Evolutionary conservation across 306 rosid species (phyloP).

Genomic region (Cajanus cajan): DNA sequence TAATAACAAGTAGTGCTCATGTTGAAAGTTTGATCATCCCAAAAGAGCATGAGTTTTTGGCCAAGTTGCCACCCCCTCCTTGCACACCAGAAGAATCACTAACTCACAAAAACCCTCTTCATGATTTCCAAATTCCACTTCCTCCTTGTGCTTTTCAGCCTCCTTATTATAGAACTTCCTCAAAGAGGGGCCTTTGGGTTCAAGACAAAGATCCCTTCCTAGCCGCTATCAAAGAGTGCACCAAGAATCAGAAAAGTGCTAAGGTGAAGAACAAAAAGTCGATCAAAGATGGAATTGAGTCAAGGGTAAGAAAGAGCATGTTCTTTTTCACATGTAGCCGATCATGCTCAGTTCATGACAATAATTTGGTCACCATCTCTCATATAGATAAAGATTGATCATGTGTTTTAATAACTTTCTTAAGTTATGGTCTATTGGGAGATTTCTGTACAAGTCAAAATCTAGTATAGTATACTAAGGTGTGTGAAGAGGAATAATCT

Average conservation of each 20-base stretch:
- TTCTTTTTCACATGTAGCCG: slow-evolving; percentile 46
- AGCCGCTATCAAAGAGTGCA: slow-evolving; percentile 71
- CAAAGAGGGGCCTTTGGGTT: slow-evolving; percentile 43
- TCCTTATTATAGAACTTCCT: slow-evolving; percentile 48
- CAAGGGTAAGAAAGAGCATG: slow-evolving; percentile 36
- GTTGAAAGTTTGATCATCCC: slow-evolving; percentile 14
- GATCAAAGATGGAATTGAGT: not conserved
- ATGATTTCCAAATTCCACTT: slow-evolving; percentile 59
- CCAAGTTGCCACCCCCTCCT: slow-evolving; percentile 64
- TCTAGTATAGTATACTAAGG: not conserved
- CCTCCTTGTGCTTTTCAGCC: slow-evolving; percentile 70
- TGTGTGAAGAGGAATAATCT: not conserved
- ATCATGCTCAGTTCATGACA: slow-evolving; percentile 45
- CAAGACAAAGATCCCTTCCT: slow-evolving; percentile 65
- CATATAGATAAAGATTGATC: slow-evolving; percentile 20
- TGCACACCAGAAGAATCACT: slow-evolving; percentile 21
- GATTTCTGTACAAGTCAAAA: not conserved
- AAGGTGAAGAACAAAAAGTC: slow-evolving; percentile 24
- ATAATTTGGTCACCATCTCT: slow-evolving; percentile 48
- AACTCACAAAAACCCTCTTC: slow-evolving; percentile 17
- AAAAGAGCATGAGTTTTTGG: slow-evolving; percentile 20
- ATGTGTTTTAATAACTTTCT: not conserved
- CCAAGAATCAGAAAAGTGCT: slow-evolving; percentile 35
- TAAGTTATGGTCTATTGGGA: not conserved
- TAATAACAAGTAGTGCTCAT: not conserved